These are phyloP conservation scores for Mortierella sp. DNA, from an alignment of 371 early-diverging fungal species.

Conservation along the genomic window DNA sequence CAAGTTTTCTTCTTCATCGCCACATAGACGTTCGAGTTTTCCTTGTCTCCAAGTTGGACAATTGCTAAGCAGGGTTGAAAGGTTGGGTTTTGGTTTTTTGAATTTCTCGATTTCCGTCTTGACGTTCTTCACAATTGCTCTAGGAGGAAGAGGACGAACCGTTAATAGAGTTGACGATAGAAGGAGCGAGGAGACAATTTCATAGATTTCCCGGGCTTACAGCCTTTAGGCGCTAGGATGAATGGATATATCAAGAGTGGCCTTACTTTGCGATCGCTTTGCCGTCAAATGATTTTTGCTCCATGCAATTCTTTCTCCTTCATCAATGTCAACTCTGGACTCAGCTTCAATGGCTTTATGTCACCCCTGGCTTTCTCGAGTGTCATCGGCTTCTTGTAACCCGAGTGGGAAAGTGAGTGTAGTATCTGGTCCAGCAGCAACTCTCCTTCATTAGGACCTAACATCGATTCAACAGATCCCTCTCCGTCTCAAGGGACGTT, in stretches of 20 bases:
- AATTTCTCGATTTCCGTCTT: slow-evolving; percentile 72
- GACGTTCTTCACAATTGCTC: slow-evolving; percentile 69
- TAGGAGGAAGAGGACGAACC: slow-evolving; percentile 22
- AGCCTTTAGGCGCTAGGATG: background rate
- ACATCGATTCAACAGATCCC: background rate
- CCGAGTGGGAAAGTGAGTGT: background rate
- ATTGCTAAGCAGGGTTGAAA: slow-evolving; percentile 88
- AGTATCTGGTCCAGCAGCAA: slow-evolving; percentile 28
- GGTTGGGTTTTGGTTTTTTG: slow-evolving; percentile 63
- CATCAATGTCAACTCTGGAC: slow-evolving; percentile 35
- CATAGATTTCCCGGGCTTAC: too few relatives aligned
- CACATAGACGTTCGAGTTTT: slow-evolving; percentile 93
- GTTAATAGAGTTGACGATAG: too few relatives aligned
- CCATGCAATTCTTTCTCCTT: slow-evolving; percentile 45
- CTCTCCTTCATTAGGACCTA: slow-evolving; percentile 7
- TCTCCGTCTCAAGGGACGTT: background rate
- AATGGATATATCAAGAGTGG: background rate
- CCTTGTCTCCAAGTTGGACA: slow-evolving; percentile 91
- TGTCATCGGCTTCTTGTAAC: slow-evolving; percentile 27
- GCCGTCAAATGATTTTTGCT: slow-evolving; percentile 73
- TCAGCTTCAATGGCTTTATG: slow-evolving; percentile 41
- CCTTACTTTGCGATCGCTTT: slow-evolving; percentile 74
- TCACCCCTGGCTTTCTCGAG: slow-evolving; percentile 44
- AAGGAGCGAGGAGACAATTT: background rate
- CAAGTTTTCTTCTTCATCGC: slow-evolving; percentile 91